Percentiles rank a stretch among this genome's conserved stretches.
Conservation (phyloP, 352 stramenopile genomes). For the Phytophthora quininea region DNA sequence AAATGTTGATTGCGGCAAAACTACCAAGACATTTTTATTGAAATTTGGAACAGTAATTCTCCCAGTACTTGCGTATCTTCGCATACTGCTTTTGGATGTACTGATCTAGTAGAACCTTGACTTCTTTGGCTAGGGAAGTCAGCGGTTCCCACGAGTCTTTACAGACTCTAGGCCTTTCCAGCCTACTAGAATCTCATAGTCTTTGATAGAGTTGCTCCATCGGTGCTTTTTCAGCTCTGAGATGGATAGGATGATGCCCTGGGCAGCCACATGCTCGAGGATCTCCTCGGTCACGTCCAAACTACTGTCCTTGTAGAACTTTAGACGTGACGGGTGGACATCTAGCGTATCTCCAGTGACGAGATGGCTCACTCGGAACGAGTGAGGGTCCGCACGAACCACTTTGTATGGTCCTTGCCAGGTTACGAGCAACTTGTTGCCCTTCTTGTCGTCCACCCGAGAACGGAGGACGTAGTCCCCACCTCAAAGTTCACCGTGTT, state of each 20-base stretch:
- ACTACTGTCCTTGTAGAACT: too few relatives aligned
- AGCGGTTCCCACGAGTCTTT: too few relatives aligned
- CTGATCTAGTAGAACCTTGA: too few relatives aligned
- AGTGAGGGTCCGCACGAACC: neutral
- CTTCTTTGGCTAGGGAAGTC: too few relatives aligned
- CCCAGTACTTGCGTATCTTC: neutral
- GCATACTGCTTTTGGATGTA: neutral
- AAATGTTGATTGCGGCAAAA: too few relatives aligned
- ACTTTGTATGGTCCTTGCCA: slow-evolving; percentile 6
- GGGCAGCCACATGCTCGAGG: slow-evolving; percentile 1
- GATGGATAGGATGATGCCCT: neutral
- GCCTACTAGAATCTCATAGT: neutral
- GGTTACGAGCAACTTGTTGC: slow-evolving; percentile 9
- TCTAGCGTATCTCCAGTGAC: neutral
- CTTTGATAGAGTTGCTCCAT: neutral
- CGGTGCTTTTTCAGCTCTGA: neutral
- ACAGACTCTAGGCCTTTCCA: too few relatives aligned
- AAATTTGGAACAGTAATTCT: neutral
- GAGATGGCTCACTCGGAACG: slow-evolving; percentile 1
- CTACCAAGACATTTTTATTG: neutral
- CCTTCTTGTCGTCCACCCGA: slow-evolving; percentile 7
- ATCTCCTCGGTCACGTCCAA: too few relatives aligned
- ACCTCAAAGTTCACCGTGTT: slow-evolving; percentile 8
- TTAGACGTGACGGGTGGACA: too few relatives aligned
- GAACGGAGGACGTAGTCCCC: slow-evolving; percentile 9